phyloP scores from a whole-genome alignment of 352 stramenopile species.

The Bremia lactucae region DNA sequence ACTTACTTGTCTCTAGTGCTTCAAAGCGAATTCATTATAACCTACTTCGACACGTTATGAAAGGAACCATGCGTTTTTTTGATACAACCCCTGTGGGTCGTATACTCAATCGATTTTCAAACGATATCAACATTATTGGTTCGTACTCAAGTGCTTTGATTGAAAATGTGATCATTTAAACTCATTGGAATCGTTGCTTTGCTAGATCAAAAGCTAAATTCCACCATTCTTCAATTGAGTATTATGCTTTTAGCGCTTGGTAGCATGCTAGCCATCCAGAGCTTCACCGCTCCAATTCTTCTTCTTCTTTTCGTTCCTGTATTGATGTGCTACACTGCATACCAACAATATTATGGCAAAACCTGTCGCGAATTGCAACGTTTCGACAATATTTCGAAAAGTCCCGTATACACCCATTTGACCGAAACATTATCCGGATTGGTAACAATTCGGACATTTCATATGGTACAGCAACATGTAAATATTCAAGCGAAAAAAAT shows the following conservation, averaged over 20 bases:
- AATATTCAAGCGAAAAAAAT: slow-evolving; percentile 29
- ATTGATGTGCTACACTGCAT: slow-evolving; percentile 47
- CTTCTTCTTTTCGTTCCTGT: slow-evolving; percentile 50
- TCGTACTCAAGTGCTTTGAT: slow-evolving; percentile 1
- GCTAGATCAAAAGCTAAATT: slow-evolving; percentile 51
- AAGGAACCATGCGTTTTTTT: slow-evolving; percentile 83
- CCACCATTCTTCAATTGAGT: slow-evolving; percentile 28
- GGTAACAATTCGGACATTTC: slow-evolving; percentile 58
- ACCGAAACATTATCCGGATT: slow-evolving; percentile 82
- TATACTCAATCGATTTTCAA: slow-evolving; percentile 71
- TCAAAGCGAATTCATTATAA: slow-evolving; percentile 50
- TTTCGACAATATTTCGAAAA: slow-evolving; percentile 46
- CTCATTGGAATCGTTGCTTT: not conserved
- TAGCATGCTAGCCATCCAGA: slow-evolving; percentile 47
- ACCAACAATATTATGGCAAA: slow-evolving; percentile 56
- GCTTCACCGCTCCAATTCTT: slow-evolving; percentile 30
- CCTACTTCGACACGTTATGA: slow-evolving; percentile 52
- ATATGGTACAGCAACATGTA: slow-evolving; percentile 32
- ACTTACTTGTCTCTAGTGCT: slow-evolving; percentile 26
- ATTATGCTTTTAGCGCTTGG: slow-evolving; percentile 37
- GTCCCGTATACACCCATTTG: slow-evolving; percentile 89
- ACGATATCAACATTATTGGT: slow-evolving; percentile 60
- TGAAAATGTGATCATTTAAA: not conserved
- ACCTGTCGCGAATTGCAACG: slow-evolving; percentile 62
- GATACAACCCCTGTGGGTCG: slow-evolving; percentile 66